Percentiles rank a stretch among this genome's conserved stretches.
These are phyloP conservation scores for Xylaria longipes DNA, from an alignment of 495 filamentous ascomycete genomes.

Conservation along the genomic window DNA sequence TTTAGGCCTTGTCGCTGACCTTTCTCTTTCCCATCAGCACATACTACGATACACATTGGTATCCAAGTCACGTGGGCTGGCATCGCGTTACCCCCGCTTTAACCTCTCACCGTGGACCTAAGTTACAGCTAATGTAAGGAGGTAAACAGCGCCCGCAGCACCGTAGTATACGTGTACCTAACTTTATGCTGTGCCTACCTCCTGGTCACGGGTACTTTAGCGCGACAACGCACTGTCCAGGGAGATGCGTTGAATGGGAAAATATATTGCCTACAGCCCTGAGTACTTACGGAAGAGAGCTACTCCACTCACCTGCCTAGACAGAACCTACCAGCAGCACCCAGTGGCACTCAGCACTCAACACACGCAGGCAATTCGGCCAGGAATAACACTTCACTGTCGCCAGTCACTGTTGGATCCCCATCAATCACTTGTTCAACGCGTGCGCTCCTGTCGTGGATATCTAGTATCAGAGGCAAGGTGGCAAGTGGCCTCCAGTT, in stretches of 20 bases:
- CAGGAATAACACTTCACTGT: slow-evolving; percentile 13
- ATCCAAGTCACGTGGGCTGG: slow-evolving; percentile 10
- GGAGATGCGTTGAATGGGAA: neutral
- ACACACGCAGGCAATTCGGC: neutral
- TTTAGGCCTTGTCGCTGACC: neutral
- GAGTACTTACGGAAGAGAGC: no score
- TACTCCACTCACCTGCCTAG: neutral
- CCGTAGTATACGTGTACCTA: neutral
- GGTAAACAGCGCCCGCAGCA: neutral
- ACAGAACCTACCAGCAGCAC: slow-evolving; percentile 13
- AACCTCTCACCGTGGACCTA: neutral
- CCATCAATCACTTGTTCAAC: slow-evolving; percentile 1
- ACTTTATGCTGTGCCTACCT: neutral
- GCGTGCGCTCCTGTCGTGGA: neutral
- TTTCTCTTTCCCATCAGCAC: neutral
- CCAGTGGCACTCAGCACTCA: neutral
- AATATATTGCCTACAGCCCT: no score
- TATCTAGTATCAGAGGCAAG: neutral
- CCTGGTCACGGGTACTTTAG: no score
- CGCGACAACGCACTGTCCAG: neutral
- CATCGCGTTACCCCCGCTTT: slow-evolving; percentile 10
- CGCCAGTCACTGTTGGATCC: neutral
- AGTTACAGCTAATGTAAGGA: neutral
- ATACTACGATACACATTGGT: neutral
- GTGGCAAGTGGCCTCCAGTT: neutral